Evolutionary conservation across 176 grass and related monocot species (phyloP).

Genomic region (Tillandsia leiboldiana): DNA sequence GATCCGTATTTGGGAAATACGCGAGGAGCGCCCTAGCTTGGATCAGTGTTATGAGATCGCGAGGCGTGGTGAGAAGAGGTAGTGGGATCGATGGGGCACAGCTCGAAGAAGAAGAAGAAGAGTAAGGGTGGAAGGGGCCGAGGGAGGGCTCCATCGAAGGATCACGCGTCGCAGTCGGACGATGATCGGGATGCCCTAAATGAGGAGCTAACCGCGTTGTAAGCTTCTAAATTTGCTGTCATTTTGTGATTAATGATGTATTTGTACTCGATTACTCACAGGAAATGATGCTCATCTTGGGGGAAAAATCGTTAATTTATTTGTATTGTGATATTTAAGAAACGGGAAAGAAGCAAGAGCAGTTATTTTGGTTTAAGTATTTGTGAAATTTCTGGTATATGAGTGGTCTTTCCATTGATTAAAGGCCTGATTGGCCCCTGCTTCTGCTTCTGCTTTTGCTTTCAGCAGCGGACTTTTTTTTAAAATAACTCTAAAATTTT

Average conservation of each 20-base stretch:
- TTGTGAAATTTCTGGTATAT: too few relatives aligned
- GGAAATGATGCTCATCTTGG: neutral
- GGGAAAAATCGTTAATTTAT: neutral
- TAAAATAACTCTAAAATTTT: too few relatives aligned
- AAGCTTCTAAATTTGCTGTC: conserved; percentile 10
- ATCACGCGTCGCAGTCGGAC: conserved; percentile 44
- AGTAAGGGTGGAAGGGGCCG: conserved; percentile 35
- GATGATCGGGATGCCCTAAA: conserved; percentile 50
- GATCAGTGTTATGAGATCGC: neutral
- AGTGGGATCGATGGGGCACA: conserved; percentile 57
- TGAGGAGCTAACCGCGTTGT: conserved; percentile 90
- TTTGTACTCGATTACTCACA: neutral
- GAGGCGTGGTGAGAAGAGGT: conserved; percentile 9
- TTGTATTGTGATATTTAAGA: neutral
- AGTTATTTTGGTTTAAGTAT: too few relatives aligned
- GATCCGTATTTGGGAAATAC: neutral
- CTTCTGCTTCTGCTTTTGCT: too few relatives aligned
- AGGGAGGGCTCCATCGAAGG: conserved; percentile 58
- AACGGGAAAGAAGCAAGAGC: too few relatives aligned
- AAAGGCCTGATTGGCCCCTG: too few relatives aligned
- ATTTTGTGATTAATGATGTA: neutral
- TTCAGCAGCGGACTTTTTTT: too few relatives aligned
- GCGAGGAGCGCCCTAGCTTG: neutral
- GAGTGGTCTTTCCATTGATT: too few relatives aligned
- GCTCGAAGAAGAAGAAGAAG: conserved; percentile 89